Evolutionary conservation across 2,329 filamentous ascomycete species (phyloP), one percentile per base, ranked within the genome.

Genomic region (Mariannaea sp.): DNA sequence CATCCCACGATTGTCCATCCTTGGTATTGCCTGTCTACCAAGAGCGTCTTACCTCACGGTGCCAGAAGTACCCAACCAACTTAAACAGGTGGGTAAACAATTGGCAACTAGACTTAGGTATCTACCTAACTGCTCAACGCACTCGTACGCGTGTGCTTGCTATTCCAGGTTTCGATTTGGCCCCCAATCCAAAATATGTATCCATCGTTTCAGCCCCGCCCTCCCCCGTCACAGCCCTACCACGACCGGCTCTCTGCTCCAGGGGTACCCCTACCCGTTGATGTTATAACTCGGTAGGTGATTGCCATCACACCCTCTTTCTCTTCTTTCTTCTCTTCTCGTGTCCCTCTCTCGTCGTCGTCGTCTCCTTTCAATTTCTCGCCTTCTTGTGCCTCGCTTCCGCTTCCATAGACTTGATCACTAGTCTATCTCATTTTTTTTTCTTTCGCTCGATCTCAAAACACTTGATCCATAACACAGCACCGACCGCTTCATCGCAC

Each of bases 221-320:
- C 50, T 42, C 39, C 41, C 27, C 40, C 48, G 42, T 24, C 49
- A 60, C 62, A 65, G 63, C 62, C 63, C 63, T 65, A 65, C 57
- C 56, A 43, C 41, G 44, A 24, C 45, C 32, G 30, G 43, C 30
- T 35, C 20, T 52, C 41, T 56, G 39, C 44, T 49, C 40, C 42
- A 7, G 14, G 33, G 38, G 30, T 17, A 6, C 14, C 32, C 40
- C 20, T 49, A 39, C 35, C n/a, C n/a, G 33, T 38, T 54, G 36
- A 24, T 42, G 36, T 16, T 19, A 44, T 26, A 45, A 42, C 42
- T 53, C 20, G 7, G 26, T 7, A 29, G 26, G 7, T 29, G 12
- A 10, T 39, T 19, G 19, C 14, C 13, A 46, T 50, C 33, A 42
- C 27, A 24, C 39, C 32, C 30, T 32, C 41, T 36, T 33, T 30